Evolutionary conservation across 495 filamentous ascomycete genomes (phyloP).

Genomic region (Neurospora terricola): DNA sequence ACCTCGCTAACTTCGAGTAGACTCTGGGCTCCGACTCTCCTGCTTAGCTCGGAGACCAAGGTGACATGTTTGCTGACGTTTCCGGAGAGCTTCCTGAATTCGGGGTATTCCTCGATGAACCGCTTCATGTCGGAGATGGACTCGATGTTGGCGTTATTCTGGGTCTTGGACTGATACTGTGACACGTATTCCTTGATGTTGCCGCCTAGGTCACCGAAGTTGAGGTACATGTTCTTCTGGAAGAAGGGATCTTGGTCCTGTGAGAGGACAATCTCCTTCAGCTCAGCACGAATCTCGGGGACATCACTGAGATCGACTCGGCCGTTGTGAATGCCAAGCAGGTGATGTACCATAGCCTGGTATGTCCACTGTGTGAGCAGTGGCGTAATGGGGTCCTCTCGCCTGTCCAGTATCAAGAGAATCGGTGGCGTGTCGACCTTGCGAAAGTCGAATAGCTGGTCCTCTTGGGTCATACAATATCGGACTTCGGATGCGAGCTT

Average conservation of each 20-base stretch:
- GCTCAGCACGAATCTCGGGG: slow-evolving; percentile 79
- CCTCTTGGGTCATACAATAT: slow-evolving; percentile 90
- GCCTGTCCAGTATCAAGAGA: slow-evolving; percentile 77
- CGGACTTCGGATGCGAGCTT: slow-evolving; percentile 87
- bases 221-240: slow-evolving; percentile 99
- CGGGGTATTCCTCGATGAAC: slow-evolving; percentile 96
- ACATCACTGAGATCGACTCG: slow-evolving; percentile 79
- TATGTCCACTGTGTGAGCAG: slow-evolving; percentile 97
- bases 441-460: slow-evolving; percentile 94
- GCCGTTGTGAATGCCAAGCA: slow-evolving; percentile 88
- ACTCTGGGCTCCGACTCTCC: slow-evolving; percentile 72
- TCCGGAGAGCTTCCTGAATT: slow-evolving; percentile 91
- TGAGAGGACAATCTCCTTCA: slow-evolving; percentile 90
- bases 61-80: slow-evolving; percentile 99
- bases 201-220: slow-evolving; percentile 92
- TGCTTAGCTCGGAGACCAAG: slow-evolving; percentile 82
- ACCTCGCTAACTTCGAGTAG: slow-evolving; percentile 90
- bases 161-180: slow-evolving; percentile 91
- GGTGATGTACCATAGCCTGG: slow-evolving; percentile 96
- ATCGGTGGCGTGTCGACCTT: slow-evolving; percentile 93
- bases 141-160: slow-evolving; percentile 87
- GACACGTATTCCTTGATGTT: slow-evolving; percentile 99
- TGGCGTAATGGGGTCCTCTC: slow-evolving; percentile 95
- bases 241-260: slow-evolving; percentile 99
- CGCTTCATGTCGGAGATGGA: slow-evolving; percentile 98